Conservation (phyloP, 2,329 filamentous ascomycete species). For the Talaromyces verruculosus region DNA sequence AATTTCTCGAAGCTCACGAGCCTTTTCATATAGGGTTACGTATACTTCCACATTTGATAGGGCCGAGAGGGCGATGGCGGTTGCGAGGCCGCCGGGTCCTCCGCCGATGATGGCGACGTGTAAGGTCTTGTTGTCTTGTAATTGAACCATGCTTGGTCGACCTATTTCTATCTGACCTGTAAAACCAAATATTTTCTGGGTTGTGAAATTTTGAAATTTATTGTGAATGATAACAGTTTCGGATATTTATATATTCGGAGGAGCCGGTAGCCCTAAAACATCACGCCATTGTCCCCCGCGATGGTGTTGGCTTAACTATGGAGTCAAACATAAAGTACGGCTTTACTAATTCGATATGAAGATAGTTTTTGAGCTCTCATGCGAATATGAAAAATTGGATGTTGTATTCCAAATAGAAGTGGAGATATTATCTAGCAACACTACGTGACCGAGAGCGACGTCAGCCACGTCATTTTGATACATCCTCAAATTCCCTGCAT, state of each 20-base stretch:
- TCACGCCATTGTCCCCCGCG: constrained; percentile 11
- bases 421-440: too few relatives aligned
- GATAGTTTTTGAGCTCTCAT: too few relatives aligned
- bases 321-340: background rate
- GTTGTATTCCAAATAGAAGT: too few relatives aligned
- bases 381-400: too few relatives aligned
- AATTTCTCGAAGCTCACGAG: constrained; percentile 47
- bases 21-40: constrained; percentile 47
- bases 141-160: background rate
- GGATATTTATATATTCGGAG: background rate
- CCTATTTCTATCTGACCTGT: background rate
- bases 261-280: background rate
- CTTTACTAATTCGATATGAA: background rate
- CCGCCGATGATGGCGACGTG: constrained; percentile 43
- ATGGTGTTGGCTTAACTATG: constrained; percentile 2
- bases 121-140: constrained; percentile 21
- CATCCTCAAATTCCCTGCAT: too few relatives aligned
- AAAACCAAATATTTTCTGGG: too few relatives aligned
- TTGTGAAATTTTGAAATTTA: background rate
- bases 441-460: too few relatives aligned
- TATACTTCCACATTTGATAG: constrained; percentile 42
- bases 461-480: too few relatives aligned
- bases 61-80: constrained; percentile 48
- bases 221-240: background rate
- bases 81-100: constrained; percentile 43